A percentile compares a stretch with the other conserved stretches of the same genome.
Evolutionary conservation across 1,284 basidiomycete genomes (phyloP).

Genomic region (Inonotus obliquus): DNA sequence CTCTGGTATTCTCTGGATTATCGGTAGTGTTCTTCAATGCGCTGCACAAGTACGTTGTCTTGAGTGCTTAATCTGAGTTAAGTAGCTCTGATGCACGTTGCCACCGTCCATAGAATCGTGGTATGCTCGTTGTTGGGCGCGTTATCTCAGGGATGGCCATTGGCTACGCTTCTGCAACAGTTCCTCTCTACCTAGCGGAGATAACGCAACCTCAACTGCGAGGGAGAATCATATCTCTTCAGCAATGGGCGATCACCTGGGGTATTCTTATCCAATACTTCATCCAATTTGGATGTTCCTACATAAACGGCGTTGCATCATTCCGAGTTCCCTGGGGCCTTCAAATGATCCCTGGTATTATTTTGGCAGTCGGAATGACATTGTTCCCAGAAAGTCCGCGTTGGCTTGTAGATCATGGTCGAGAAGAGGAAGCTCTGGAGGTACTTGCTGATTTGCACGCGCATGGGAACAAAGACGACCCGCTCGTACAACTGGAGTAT

Average conservation of each 20-base stretch:
- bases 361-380: conserved; percentile 66
- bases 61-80: neutral
- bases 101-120: conserved; percentile 44
- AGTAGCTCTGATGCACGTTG: neutral
- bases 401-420: conserved; percentile 60
- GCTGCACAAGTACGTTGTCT: conserved; percentile 52
- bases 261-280: conserved; percentile 74
- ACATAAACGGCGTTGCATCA: conserved; percentile 61
- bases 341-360: conserved; percentile 70
- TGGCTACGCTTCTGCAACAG: conserved; percentile 53
- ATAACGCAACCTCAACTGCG: conserved; percentile 58
- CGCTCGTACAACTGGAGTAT: conserved; percentile 73
- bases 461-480: conserved; percentile 54
- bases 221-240: conserved; percentile 69
- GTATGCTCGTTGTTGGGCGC: conserved; percentile 65
- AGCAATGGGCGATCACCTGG: conserved; percentile 78
- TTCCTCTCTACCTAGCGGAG: conserved; percentile 70
- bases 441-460: conserved; percentile 81
- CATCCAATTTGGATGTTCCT: conserved; percentile 69
- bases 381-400: conserved; percentile 52
- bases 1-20: conserved; percentile 64
- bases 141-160: conserved; percentile 57
- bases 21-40: conserved; percentile 66
- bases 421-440: conserved; percentile 65
- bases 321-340: conserved; percentile 80